phyloP scores from a whole-genome alignment of 345 rosid genomes.

The Brassica cretica region DNA sequence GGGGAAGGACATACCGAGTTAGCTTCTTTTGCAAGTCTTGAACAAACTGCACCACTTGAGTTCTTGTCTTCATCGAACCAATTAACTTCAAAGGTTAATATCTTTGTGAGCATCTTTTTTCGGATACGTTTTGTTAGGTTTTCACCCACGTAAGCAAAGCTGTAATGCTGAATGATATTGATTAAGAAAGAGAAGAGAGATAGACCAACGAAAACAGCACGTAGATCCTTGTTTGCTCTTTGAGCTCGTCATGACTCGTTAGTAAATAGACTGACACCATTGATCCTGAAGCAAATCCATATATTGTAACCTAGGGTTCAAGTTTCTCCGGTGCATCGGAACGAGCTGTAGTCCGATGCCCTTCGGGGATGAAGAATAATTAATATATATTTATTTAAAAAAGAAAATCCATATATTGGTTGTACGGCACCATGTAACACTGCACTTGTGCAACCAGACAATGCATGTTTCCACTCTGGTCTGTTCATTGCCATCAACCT shows the following conservation, averaged over 20 bases:
- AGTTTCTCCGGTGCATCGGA: too few relatives aligned
- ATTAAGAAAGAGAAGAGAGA: constrained; percentile 43
- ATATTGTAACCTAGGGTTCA: too few relatives aligned
- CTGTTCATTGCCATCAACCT: constrained; percentile 56
- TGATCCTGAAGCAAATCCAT: constrained; percentile 35
- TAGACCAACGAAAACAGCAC: constrained; percentile 48
- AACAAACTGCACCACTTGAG: constrained; percentile 62
- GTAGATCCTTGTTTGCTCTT: constrained; percentile 45
- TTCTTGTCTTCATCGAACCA: constrained; percentile 77
- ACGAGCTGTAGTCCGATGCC: too few relatives aligned
- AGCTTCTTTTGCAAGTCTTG: constrained; percentile 68
- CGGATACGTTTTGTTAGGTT: constrained; percentile 62
- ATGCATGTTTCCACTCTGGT: constrained; percentile 70
- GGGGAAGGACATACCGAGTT: constrained; percentile 39
- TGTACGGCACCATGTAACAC: constrained; percentile 53
- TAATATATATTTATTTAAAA: too few relatives aligned
- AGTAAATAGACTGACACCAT: constrained; percentile 52
- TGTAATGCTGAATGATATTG: constrained; percentile 56
- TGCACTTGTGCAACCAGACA: constrained; percentile 52
- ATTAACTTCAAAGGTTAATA: constrained; percentile 67
- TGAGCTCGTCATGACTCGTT: constrained; percentile 47
- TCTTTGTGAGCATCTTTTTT: constrained; percentile 58
- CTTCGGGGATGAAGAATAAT: too few relatives aligned
- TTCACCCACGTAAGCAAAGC: constrained; percentile 67
- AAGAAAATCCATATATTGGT: constrained; percentile 27